These are phyloP conservation scores for Thalassiosira ordinaria DNA, from an alignment of 352 stramenopile species.

Conservation along the genomic window DNA sequence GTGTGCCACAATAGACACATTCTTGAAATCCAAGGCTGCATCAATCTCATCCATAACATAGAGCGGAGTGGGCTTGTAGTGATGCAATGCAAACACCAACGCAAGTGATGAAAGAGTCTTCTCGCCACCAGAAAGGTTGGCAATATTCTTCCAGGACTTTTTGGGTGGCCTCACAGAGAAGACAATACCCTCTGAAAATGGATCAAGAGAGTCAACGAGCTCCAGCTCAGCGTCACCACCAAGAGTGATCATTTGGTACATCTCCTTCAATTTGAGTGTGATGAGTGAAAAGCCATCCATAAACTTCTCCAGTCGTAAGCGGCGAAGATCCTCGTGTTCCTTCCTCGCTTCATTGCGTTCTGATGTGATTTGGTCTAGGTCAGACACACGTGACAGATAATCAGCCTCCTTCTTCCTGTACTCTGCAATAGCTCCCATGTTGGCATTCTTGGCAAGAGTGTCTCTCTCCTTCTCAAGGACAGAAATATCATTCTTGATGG, in stretches of 20 bases:
- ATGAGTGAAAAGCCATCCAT: constrained; percentile 99
- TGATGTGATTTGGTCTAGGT: constrained; percentile 94
- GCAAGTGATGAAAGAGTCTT: constrained; percentile 98
- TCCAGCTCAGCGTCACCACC: constrained; percentile 97
- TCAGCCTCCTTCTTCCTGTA: constrained; percentile 94
- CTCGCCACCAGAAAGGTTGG: constrained; percentile 98
- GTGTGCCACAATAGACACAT: constrained; percentile 99
- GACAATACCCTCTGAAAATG: constrained; percentile 98
- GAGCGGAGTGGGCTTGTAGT: constrained; percentile 99
- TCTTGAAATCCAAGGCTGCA: constrained; percentile 97
- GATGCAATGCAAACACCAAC: constrained; percentile 99
- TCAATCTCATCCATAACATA: constrained; percentile 98
- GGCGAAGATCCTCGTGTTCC: constrained; percentile 95
- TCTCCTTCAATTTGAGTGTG: constrained; percentile 99
- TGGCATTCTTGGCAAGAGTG: constrained; percentile 92
- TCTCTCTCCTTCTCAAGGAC: constrained; percentile 92
- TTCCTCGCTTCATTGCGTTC: constrained; percentile 91
- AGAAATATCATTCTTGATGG: constrained; percentile 93
- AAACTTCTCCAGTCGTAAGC: constrained; percentile 97
- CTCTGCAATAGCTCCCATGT: constrained; percentile 86
- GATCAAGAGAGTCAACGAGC: constrained; percentile 98
- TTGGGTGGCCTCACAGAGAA: constrained; percentile 99
- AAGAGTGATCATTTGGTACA: constrained; percentile 98
- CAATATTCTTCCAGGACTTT: constrained; percentile 99
- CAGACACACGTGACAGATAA: constrained; percentile 90